Evolutionary conservation across 805 yeast species (phyloP).

Genomic region (Saccharomycopsis guyanensis): DNA sequence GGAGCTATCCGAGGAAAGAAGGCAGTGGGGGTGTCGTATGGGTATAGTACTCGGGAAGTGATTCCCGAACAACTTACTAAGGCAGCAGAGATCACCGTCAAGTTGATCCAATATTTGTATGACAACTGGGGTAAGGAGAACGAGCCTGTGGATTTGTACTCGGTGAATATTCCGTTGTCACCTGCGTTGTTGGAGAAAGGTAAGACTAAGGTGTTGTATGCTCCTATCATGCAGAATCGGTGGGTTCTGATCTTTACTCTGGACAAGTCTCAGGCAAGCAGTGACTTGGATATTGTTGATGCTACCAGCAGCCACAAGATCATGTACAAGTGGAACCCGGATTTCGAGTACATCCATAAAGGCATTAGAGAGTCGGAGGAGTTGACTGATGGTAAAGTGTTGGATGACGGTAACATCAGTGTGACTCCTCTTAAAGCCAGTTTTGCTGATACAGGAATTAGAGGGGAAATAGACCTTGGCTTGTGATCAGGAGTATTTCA

Average conservation of each 20-base stretch:
- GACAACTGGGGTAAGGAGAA: conserved; percentile 42
- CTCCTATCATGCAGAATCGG: conserved; percentile 73
- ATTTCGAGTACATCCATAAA: conserved; percentile 60
- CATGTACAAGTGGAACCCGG: conserved; percentile 76
- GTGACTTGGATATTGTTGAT: conserved; percentile 40
- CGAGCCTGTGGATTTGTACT: conserved; percentile 53
- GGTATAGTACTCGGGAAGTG: conserved; percentile 54
- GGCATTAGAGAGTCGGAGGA: conserved; percentile 36
- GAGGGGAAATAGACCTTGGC: conserved; percentile 50
- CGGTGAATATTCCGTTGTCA: conserved; percentile 79
- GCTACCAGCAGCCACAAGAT: conserved; percentile 36
- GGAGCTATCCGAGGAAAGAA: conserved; percentile 64
- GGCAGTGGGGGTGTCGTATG: conserved; percentile 79
- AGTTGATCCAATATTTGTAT: conserved; percentile 51
- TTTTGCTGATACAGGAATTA: conserved; percentile 47
- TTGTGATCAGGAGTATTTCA: conserved; percentile 29
- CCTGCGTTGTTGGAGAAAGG: conserved; percentile 39
- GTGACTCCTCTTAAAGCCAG: conserved; percentile 70
- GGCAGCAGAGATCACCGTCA: conserved; percentile 65
- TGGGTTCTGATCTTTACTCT: conserved; percentile 55
- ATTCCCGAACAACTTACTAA: conserved; percentile 42
- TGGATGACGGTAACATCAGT: conserved; percentile 56
- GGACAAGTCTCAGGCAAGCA: conserved; percentile 17
- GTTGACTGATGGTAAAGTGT: conserved; percentile 63
- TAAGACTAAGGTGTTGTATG: conserved; percentile 54